phyloP scores from a whole-genome alignment of 2,329 filamentous ascomycete genomes.

The Venturia asperata region DNA sequence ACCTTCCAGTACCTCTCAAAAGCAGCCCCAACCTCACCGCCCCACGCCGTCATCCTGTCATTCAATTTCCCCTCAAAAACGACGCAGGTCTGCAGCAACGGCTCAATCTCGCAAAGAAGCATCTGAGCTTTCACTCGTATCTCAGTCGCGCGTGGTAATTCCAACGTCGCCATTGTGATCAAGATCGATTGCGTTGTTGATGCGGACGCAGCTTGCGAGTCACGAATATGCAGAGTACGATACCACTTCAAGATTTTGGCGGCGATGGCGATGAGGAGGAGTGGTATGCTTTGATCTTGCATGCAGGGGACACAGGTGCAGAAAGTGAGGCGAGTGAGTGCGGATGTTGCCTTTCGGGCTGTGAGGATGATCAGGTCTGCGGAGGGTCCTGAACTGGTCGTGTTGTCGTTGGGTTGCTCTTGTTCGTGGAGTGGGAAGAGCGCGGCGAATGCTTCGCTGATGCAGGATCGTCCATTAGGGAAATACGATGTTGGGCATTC shows the following conservation, averaged over 20 bases:
- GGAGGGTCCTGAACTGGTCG: background rate
- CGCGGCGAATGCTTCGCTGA: background rate
- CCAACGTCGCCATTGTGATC: background rate
- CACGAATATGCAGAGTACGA: background rate
- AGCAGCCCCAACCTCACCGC: background rate
- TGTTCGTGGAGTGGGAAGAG: background rate
- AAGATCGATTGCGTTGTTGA: background rate
- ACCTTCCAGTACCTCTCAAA: background rate
- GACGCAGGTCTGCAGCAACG: background rate
- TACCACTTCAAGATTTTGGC: background rate
- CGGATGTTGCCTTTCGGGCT: background rate
- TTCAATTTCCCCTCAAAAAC: background rate
- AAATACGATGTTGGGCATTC: no score
- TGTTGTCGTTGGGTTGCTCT: background rate
- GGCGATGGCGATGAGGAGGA: background rate
- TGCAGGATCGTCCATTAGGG: background rate
- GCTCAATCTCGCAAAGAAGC: background rate
- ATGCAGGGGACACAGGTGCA: background rate
- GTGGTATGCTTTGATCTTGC: background rate
- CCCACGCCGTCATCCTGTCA: background rate
- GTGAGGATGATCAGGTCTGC: background rate
- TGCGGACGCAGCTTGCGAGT: background rate
- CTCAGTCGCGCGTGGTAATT: background rate
- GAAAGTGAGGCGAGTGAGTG: background rate
- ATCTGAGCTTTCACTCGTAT: background rate